Evolutionary conservation across 2,329 filamentous ascomycete species (phyloP), one percentile per base, ranked within the genome.

Genomic region (Scedosporium aurantiacum): DNA sequence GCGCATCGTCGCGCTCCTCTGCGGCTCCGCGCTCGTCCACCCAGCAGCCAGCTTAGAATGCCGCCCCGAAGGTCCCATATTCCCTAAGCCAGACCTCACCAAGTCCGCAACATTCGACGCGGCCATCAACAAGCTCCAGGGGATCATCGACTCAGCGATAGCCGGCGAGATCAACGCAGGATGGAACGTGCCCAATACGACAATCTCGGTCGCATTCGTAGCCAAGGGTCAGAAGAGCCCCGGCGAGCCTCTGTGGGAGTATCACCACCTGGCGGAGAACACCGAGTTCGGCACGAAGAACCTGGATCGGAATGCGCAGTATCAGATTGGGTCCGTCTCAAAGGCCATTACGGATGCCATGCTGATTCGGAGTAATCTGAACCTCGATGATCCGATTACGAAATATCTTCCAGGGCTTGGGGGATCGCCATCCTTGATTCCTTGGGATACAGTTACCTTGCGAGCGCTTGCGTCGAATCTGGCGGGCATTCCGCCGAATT

Each of bases 301-400:
- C 12, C 18, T 55, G 27, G 32, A 60, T 43, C 58, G 58, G 16
- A 25, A 60, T 25, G 45, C 58, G 45, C 58, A 60, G 47, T 60
- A 60, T 37, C 58, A 60, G 58, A 60, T 60, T 37, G 58, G 58
- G 4, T 60, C 58, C 18, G 54, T 60, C 21, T 60, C 58, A 6
- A 60, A 60, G 16, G 25, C 41, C 8, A 60, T 60, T 21, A 55
- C 58, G 16, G 58, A 60, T 40, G 58, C 58, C 2, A 47, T 60
- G 10, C 28, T 60, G 8, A 37, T 60, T 10, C 23, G 58, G 16
- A 60, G 58, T 23, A 50, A 50, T 16, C n/a, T 60, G 43, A 60
- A 60, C 32, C 21, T 60, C 1, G 58, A 60, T 25, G 58, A 60
- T 21, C 58, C 58, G 5, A 55, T 60, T 37, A 60, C 58, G 8